Percentiles rank a stretch among this genome's conserved stretches.
Conservation (phyloP, 2,329 filamentous ascomycete genomes). For the Bretziella fagacearum region DNA sequence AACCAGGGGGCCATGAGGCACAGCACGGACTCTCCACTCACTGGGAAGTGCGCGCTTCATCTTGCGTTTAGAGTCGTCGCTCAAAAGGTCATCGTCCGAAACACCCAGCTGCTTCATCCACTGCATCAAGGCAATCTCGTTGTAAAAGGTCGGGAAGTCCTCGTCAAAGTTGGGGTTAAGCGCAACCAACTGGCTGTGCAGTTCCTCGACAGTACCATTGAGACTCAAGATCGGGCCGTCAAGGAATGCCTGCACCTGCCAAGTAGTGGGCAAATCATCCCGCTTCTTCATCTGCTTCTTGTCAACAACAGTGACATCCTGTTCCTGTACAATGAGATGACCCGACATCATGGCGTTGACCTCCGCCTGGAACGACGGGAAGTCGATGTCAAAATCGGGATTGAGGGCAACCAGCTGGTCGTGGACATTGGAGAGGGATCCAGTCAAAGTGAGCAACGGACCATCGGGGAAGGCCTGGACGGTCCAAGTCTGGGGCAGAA, state of each 20-base stretch:
- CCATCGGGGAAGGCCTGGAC: conserved; percentile 15
- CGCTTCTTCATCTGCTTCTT: not conserved
- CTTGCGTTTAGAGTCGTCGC: not conserved
- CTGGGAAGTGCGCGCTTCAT: conserved; percentile 4
- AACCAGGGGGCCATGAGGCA: not conserved
- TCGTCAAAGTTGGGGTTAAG: conserved; percentile 16
- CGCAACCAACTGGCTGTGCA: conserved; percentile 14
- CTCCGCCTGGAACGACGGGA: conserved; percentile 12
- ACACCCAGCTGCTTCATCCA: conserved; percentile 1
- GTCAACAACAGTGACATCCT: not conserved
- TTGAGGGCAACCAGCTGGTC: conserved; percentile 15
- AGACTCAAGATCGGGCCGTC: conserved; percentile 13
- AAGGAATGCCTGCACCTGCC: conserved; percentile 15
- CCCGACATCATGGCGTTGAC: conserved; percentile 6
- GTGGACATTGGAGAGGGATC: conserved; percentile 16
- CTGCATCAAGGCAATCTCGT: conserved; percentile 4
- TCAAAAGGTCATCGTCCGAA: not conserved
- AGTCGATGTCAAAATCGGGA: conserved; percentile 16
- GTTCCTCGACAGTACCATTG: conserved; percentile 16
- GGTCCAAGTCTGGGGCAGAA: conserved; percentile 14
- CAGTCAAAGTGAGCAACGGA: conserved; percentile 14
- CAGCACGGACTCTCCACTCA: conserved; percentile 6
- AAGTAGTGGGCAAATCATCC: conserved; percentile 1
- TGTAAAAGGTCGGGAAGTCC: conserved; percentile 9
- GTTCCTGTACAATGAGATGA: conserved; percentile 1